Evolutionary conservation across 2,329 filamentous ascomycete genomes (phyloP), one percentile per base, ranked within the genome.

Genomic region (Tolypocladium cylindrosporum): DNA sequence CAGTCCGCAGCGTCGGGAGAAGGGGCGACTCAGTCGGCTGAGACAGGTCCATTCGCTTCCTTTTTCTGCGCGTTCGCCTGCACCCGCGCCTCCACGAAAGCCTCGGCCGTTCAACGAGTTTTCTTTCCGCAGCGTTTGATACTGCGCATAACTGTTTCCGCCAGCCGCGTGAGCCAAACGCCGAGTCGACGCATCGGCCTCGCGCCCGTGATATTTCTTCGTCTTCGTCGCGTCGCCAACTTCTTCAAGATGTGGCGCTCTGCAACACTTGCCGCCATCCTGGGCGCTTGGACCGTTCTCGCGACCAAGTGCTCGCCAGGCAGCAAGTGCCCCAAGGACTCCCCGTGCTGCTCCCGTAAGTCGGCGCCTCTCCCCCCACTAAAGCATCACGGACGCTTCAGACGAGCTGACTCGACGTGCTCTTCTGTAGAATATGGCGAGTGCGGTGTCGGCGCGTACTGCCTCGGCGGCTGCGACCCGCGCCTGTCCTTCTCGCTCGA

Each of bases 381-480:
- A n/a, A 21, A 14, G 8, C 2, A 21, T 14, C 48, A n/a, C 9
- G 16, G 16, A 19, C 31, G 4, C 9, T 34, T 51, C 19, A n/a
- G 48, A 52, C 36, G 10, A 4, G 48, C 48, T 36, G 48, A 52
- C 48, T 13, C 8, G 48, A 19, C 16, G 27, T 31, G 16, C 4
- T 40, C 8, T 40, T 19, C 14, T 19, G 45, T 65, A 96, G 91
- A 94, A 74, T 97, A 97, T 74, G 90, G 90, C 66, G 81, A 93
- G 73, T 97, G 94, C 69, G 94, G 93, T 76, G 85, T 91, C 58
- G 94, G 94, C 67, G 94, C 92, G 58, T 97, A 89, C 81, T 99
- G 94, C 69, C 84, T 99, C 24, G 94, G 94, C 67, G 94, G 94
- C 62, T 99, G 94, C 77, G 93, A 97, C 71, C 90, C 91, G 39